phyloP scores from a whole-genome alignment of 2,329 filamentous ascomycete genomes.

The Fusarium sp. region DNA sequence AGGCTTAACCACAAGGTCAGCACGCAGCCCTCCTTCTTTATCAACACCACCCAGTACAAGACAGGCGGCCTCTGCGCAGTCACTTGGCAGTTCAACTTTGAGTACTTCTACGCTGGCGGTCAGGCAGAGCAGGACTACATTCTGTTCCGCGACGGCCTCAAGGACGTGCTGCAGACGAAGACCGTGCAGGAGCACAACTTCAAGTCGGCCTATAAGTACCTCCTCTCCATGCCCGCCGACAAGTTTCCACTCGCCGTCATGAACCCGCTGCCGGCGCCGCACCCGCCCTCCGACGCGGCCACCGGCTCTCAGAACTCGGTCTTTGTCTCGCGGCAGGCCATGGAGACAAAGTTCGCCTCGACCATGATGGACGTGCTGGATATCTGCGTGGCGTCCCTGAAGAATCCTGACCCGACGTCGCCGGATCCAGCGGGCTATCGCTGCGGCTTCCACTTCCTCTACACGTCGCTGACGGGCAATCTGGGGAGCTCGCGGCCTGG shows the following conservation, averaged over 20 bases:
- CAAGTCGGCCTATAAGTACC: slow-evolving; percentile 19
- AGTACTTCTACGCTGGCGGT: slow-evolving; percentile 22
- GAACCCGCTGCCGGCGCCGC: slow-evolving; percentile 17
- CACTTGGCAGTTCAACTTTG: slow-evolving; percentile 18
- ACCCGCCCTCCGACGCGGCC: slow-evolving; percentile 18
- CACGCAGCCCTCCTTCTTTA: slow-evolving; percentile 18
- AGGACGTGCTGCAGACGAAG: slow-evolving; percentile 8
- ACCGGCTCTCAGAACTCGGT: slow-evolving; percentile 27
- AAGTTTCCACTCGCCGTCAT: slow-evolving; percentile 16
- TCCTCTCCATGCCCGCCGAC: slow-evolving; percentile 20
- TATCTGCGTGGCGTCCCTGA: slow-evolving; percentile 18
- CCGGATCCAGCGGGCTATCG: slow-evolving; percentile 1
- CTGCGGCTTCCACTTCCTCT: slow-evolving; percentile 28
- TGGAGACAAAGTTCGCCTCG: slow-evolving; percentile 20
- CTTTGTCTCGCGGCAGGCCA: slow-evolving; percentile 19
- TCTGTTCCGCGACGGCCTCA: slow-evolving; percentile 15
- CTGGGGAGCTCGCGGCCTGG: slow-evolving; percentile 19
- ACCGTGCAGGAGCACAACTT: slow-evolving; percentile 19
- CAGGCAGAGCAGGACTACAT: slow-evolving; percentile 8
- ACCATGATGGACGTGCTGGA: slow-evolving; percentile 26
- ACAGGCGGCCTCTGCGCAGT: slow-evolving; percentile 7
- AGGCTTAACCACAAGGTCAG: slow-evolving; percentile 17
- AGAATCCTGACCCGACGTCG: slow-evolving; percentile 14
- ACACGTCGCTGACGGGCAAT: slow-evolving; percentile 25
- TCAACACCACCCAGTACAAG: slow-evolving; percentile 6